A percentile compares a stretch with the other conserved stretches of the same genome.
Evolutionary conservation across 805 yeast species (phyloP).

Genomic region (Cyberlindnera nakhonratchasimensis): DNA sequence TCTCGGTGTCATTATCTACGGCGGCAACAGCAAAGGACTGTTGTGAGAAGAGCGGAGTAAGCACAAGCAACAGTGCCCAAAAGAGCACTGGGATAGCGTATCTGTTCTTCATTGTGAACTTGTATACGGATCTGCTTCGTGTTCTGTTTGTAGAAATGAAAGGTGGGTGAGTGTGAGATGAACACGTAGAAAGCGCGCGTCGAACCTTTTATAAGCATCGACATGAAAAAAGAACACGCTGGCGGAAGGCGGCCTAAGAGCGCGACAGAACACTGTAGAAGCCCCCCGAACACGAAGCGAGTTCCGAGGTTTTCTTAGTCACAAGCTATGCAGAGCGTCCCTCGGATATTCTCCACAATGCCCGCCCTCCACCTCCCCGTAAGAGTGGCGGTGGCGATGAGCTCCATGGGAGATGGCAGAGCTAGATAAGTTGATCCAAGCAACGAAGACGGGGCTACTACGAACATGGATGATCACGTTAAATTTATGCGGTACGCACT

Average conservation of each 20-base stretch:
- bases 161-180: not conserved
- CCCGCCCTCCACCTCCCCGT: too few relatives aligned
- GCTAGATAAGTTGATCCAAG: too few relatives aligned
- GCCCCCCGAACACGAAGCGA: not conserved
- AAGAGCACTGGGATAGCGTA: slow-evolving; percentile 32
- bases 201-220: slow-evolving; percentile 1
- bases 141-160: not conserved
- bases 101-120: slow-evolving; percentile 29
- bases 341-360: too few relatives aligned
- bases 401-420: too few relatives aligned
- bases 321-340: too few relatives aligned
- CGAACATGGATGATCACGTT: slow-evolving; percentile 18
- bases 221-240: slow-evolving; percentile 15
- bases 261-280: slow-evolving; percentile 3
- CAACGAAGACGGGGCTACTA: too few relatives aligned
- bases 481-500: slow-evolving; percentile 50
- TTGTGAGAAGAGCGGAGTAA: slow-evolving; percentile 26
- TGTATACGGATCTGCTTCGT: not conserved
- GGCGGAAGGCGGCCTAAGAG: slow-evolving; percentile 12
- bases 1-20: slow-evolving; percentile 35
- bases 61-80: slow-evolving; percentile 27
- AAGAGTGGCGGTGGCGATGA: not conserved
- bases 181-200: slow-evolving; percentile 3
- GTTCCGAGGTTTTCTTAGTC: not conserved
- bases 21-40: slow-evolving; percentile 26